Evolutionary conservation across 2,329 filamentous ascomycete species (phyloP).

Genomic region (Camillea tinctor): DNA sequence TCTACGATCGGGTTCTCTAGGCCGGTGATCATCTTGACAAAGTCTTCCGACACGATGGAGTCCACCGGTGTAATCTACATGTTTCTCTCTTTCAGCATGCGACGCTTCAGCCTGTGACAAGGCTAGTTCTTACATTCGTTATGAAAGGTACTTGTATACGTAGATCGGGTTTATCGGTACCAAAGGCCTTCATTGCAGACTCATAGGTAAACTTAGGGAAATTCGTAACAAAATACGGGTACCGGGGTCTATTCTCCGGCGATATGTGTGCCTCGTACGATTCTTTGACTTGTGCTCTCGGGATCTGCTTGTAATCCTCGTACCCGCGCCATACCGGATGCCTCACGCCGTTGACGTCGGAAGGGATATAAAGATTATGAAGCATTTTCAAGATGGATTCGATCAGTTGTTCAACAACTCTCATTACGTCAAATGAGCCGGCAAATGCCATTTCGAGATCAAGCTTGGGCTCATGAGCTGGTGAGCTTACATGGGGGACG

Average conservation of each 20-base stretch:
- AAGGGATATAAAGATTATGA: conserved; percentile 39
- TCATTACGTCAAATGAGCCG: conserved; percentile 68
- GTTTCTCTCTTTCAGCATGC: conserved; percentile 22
- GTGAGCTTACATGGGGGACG: background rate
- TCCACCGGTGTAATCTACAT: conserved; percentile 65
- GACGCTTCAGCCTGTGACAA: background rate
- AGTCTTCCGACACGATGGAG: conserved; percentile 58
- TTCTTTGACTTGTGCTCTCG: background rate
- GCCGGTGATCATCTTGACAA: conserved; percentile 73
- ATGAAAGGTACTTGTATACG: conserved; percentile 53
- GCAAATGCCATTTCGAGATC: conserved; percentile 94
- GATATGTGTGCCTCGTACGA: background rate
- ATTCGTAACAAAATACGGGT: background rate
- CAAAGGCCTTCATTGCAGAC: conserved; percentile 75
- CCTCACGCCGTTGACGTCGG: conserved; percentile 29
- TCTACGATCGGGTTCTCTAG: conserved; percentile 71
- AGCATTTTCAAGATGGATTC: conserved; percentile 52
- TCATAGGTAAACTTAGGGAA: conserved; percentile 54
- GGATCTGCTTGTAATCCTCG: background rate
- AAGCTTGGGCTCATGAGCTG: conserved; percentile 49
- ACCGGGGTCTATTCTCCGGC: background rate
- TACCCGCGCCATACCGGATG: conserved; percentile 5
- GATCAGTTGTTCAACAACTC: conserved; percentile 50
- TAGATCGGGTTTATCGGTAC: conserved; percentile 89
- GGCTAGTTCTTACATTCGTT: conserved; percentile 50